Evolutionary conservation across 257 asterid genomes (phyloP).

Genomic region (Osmanthus fragrans): DNA sequence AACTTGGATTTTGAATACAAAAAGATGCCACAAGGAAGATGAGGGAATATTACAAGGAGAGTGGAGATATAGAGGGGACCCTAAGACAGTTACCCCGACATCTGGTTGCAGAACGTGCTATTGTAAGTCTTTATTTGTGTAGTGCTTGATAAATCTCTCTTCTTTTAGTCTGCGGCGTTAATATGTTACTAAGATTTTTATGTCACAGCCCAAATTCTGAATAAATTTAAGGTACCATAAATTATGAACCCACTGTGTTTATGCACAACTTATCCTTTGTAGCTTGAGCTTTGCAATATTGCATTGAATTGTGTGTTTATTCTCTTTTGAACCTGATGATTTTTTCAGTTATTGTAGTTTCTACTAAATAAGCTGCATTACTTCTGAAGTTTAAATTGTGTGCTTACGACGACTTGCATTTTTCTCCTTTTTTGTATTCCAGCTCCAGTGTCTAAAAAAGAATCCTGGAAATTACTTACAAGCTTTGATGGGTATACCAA

Average conservation of each 20-base stretch:
- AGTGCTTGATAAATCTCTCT: not conserved
- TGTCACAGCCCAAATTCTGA: not conserved
- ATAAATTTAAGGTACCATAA: not conserved
- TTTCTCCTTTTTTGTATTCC: conserved; percentile 30
- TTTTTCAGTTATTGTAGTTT: not conserved
- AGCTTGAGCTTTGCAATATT: not conserved
- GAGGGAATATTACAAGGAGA: conserved; percentile 83
- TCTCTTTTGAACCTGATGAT: not conserved
- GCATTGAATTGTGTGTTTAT: not conserved
- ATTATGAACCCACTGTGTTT: not conserved
- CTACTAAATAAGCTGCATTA: not conserved
- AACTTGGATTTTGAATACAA: conserved; percentile 58
- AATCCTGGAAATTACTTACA: conserved; percentile 82
- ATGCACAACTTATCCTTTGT: not conserved
- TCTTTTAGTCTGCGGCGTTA: not conserved
- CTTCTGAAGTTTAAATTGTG: not conserved
- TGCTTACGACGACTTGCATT: conserved; percentile 18
- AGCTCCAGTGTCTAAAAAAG: conserved; percentile 78
- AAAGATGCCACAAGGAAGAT: conserved; percentile 57
- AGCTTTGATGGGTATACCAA: conserved; percentile 89
- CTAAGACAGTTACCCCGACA: conserved; percentile 81
- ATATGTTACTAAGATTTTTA: not conserved
- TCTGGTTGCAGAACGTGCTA: conserved; percentile 89
- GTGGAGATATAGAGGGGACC: conserved; percentile 80
- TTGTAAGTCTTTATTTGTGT: conserved; percentile 51